Evolutionary conservation across 768 basidiomycete genomes (phyloP).

Genomic region (Leccinum barrowsii): DNA sequence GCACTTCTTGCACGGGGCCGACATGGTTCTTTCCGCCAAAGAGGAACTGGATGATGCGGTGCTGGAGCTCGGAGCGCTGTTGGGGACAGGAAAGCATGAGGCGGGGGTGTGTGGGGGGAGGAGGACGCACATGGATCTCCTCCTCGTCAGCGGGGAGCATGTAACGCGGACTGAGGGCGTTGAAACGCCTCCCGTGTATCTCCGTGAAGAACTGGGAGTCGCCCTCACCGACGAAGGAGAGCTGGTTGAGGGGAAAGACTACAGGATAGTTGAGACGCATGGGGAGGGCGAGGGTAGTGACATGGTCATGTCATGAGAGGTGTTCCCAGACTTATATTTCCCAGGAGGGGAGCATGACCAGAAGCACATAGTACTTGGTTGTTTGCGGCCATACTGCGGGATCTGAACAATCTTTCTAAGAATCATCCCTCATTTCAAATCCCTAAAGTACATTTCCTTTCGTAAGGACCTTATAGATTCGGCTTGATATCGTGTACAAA

Average conservation of each 20-base stretch:
- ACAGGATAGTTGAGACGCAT: constrained; percentile 32
- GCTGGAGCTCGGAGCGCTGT: constrained; percentile 61
- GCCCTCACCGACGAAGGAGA: constrained; percentile 40
- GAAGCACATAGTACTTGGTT: constrained; percentile 22
- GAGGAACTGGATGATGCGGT: constrained; percentile 63
- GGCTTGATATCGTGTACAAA: constrained; percentile 85
- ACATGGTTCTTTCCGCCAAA: constrained; percentile 61
- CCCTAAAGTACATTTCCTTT: constrained; percentile 27
- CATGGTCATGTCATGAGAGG: constrained; percentile 16
- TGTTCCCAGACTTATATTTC: constrained; percentile 29
- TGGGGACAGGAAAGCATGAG: not conserved
- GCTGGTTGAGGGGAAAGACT: constrained; percentile 34
- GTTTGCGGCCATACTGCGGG: constrained; percentile 34
- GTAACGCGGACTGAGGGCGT: constrained; percentile 52
- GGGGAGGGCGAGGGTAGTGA: constrained; percentile 14
- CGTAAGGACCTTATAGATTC: constrained; percentile 34
- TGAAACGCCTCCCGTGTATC: constrained; percentile 52
- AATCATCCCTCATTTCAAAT: constrained; percentile 28
- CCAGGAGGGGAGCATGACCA: constrained; percentile 31
- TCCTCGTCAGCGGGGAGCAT: constrained; percentile 65
- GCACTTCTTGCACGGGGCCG: constrained; percentile 57
- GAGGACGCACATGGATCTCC: constrained; percentile 50
- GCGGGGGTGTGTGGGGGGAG: not conserved
- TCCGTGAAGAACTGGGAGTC: constrained; percentile 52
- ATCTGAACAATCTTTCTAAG: constrained; percentile 18